Evolutionary conservation across 208 protist genomes (phyloP), one percentile per base, ranked within the genome.

Genomic region (Phytomonas serpens): DNA sequence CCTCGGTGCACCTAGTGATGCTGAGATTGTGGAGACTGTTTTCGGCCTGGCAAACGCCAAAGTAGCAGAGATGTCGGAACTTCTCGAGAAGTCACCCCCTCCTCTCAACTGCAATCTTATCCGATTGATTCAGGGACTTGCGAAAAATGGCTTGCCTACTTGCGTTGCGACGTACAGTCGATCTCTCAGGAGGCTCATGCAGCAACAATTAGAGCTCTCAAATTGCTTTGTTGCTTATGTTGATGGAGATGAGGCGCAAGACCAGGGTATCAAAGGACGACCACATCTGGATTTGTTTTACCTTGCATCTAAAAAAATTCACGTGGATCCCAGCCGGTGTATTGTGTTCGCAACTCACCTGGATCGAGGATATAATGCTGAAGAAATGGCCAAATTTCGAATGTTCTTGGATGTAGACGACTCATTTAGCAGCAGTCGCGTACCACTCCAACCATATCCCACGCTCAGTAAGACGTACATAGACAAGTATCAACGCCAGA

Each of bases 341-440:
- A 64, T 97, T 31, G 86, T 95, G 61, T 84, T 94, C 40, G 84
- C 85, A 27, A 80, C 84, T 47, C 84, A 97, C 70, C 77, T 97
- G 2, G 92, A 94, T 71, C 84, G 88, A 36, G 84, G 77, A 40
- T 97, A 89, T 73, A 75, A 69, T 33, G 89, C 85, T 3, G 72
- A 77, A 52, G 83, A 83, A 36, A 68, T 97, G 51, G 83, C 81
- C 0, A 31, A 76, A 65, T 97, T 95, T 64, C 85, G 85, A 61
- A 97, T 94, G 92, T 92, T 97, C 67, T 80, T 97, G 63, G 89
- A 97, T 67, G 81, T 97, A 23, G 89, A 97, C 66, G 88, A 93
- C 31, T 83, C 79, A 2, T 96, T 96, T 84, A 86, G 89, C 37
- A 89, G 83, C 67, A 80, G 68, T 23, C 85, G 80, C 19, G 76